A percentile compares a stretch with the other conserved stretches of the same genome.
Evolutionary conservation across 2,329 filamentous ascomycete species (phyloP).

Genomic region (Fusarium ambrosium): DNA sequence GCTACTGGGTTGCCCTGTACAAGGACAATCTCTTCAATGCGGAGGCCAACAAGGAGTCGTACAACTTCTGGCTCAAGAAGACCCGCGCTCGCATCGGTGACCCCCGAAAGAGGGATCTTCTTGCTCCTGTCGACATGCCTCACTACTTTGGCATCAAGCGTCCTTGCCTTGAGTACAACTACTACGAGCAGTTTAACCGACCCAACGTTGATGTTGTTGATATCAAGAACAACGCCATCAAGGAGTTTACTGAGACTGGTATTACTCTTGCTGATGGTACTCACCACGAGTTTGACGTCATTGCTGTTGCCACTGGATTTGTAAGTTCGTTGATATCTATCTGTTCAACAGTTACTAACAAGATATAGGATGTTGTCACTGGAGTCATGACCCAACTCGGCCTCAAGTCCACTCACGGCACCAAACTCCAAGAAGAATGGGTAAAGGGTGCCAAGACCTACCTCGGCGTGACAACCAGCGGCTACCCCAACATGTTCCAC

Average conservation of each 20-base stretch:
- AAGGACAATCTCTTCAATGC: conserved; percentile 62
- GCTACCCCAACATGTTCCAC: conserved; percentile 66
- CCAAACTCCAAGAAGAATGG: conserved; percentile 60
- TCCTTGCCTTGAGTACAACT: conserved; percentile 57
- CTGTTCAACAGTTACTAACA: conserved; percentile 11
- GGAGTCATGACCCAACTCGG: conserved; percentile 62
- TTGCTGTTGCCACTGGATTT: conserved; percentile 62
- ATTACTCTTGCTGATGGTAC: conserved; percentile 57
- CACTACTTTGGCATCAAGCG: conserved; percentile 69
- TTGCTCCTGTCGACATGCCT: conserved; percentile 66
- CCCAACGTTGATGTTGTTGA: conserved; percentile 59
- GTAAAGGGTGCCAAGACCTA: conserved; percentile 57
- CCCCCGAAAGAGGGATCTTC: conserved; percentile 61
- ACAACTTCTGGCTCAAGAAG: conserved; percentile 69
- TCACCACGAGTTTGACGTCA: conserved; percentile 58
- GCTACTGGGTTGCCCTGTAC: conserved; percentile 67
- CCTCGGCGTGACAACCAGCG: conserved; percentile 58
- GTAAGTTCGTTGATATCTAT: conserved; percentile 46
- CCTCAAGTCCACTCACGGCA: conserved; percentile 56
- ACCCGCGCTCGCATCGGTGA: conserved; percentile 64
- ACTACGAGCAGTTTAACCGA: conserved; percentile 64
- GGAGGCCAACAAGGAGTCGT: conserved; percentile 65
- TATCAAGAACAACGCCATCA: conserved; percentile 56
- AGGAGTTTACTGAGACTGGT: conserved; percentile 57
- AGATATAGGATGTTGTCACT: conserved; percentile 51